phyloP scores from a whole-genome alignment of 192 early-diverging fungal species.

The Linnemannia hyalina region DNA sequence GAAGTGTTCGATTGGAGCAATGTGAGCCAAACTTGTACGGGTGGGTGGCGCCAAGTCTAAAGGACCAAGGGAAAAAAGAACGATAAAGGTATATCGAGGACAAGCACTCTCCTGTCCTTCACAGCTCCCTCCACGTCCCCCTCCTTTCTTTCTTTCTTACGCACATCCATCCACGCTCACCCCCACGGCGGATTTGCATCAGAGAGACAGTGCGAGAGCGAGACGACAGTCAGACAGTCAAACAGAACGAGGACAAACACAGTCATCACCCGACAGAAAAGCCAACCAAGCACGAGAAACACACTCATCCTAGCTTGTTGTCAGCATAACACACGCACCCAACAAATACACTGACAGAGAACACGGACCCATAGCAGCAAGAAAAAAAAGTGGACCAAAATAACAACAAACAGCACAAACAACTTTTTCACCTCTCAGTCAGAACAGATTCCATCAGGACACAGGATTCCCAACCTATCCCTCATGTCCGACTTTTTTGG shows the following conservation, averaged over 20 bases:
- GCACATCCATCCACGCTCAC: slow-evolving; percentile 3
- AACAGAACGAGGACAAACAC: neutral
- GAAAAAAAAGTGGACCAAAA: slow-evolving; percentile 2
- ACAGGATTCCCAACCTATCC: neutral
- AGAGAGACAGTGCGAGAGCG: neutral
- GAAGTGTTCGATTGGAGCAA: neutral
- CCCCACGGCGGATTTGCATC: slow-evolving; percentile 3
- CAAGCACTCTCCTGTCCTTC: neutral
- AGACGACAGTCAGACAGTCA: neutral
- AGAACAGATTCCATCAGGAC: neutral
- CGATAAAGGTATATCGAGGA: neutral
- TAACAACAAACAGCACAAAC: neutral
- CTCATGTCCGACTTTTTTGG: slow-evolving; percentile 61
- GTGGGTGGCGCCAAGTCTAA: neutral
- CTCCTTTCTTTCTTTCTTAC: neutral
- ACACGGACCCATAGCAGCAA: neutral
- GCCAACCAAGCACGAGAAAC: neutral
- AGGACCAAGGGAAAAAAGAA: neutral
- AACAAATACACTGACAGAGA: neutral
- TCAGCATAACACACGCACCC: neutral
- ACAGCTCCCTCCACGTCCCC: neutral
- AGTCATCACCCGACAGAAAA: neutral
- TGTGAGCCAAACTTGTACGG: neutral
- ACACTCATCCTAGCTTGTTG: neutral
- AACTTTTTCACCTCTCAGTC: neutral